These are phyloP conservation scores for Phycomyces nitens DNA, from an alignment of 192 early-diverging fungal genomes.

Conservation along the genomic window DNA sequence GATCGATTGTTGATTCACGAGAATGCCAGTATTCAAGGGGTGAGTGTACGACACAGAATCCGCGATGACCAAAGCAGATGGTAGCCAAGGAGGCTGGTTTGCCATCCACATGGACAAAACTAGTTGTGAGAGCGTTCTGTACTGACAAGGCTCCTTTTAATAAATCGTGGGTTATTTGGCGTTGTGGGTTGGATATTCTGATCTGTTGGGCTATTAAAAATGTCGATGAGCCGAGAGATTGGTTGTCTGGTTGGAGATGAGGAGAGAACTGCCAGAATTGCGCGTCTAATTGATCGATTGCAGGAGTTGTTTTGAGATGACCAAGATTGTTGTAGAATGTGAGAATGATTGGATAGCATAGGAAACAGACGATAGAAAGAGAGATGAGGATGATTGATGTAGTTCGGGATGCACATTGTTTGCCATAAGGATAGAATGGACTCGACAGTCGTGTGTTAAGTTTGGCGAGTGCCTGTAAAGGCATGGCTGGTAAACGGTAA, in stretches of 20 bases:
- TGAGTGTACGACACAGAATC: slow-evolving; percentile 55
- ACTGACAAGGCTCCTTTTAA: slow-evolving; percentile 8
- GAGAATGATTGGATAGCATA: slow-evolving; percentile 3
- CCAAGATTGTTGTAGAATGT: slow-evolving; percentile 1
- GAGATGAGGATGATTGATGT: neutral
- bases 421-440: slow-evolving; percentile 9
- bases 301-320: neutral
- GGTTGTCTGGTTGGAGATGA: neutral
- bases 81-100: neutral
- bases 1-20: neutral
- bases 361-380: neutral
- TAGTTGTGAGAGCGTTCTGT: slow-evolving; percentile 3
- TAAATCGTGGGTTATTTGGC: slow-evolving; percentile 10
- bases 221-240: neutral
- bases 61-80: slow-evolving; percentile 10
- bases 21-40: slow-evolving; percentile 53
- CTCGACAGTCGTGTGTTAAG: neutral
- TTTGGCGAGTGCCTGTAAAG: neutral
- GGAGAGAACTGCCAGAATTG: slow-evolving; percentile 7
- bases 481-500: neutral
- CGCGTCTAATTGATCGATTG: neutral
- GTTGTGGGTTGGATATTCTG: slow-evolving; percentile 4
- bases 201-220: slow-evolving; percentile 10
- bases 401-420: slow-evolving; percentile 1
- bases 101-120: neutral